Conservation (phyloP, 352 stramenopile genomes). For the Phytophthora brassicae region DNA sequence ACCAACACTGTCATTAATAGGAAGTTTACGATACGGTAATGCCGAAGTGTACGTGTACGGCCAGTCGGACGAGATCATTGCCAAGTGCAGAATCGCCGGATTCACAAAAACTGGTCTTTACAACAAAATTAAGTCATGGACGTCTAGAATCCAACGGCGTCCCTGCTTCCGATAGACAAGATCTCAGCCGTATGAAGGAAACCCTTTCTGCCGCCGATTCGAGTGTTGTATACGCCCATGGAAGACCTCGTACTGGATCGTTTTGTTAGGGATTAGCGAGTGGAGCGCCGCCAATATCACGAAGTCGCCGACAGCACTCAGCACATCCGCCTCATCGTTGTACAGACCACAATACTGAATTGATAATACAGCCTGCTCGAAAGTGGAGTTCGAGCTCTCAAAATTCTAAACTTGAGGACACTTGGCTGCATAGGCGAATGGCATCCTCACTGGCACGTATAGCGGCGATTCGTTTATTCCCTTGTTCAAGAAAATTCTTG, state of each 20-base stretch:
- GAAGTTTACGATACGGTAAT: no score
- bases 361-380: slow-evolving; percentile 56
- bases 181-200: slow-evolving; percentile 28
- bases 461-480: neutral
- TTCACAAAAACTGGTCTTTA: slow-evolving; percentile 32
- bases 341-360: no score
- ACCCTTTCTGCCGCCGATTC: slow-evolving; percentile 4
- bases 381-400: slow-evolving; percentile 51
- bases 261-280: neutral
- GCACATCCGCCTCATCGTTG: slow-evolving; percentile 30
- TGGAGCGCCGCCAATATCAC: slow-evolving; percentile 37
- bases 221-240: neutral
- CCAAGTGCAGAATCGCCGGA: slow-evolving; percentile 15
- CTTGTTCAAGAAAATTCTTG: neutral
- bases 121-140: slow-evolving; percentile 48
- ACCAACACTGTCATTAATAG: no score
- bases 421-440: slow-evolving; percentile 30
- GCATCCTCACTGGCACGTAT: slow-evolving; percentile 54
- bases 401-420: slow-evolving; percentile 30
- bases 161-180: slow-evolving; percentile 8
- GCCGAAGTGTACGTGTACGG: neutral
- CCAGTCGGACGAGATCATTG: slow-evolving; percentile 3
- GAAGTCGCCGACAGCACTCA: slow-evolving; percentile 24
- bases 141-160: no score
- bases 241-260: neutral